phyloP scores from a whole-genome alignment of 768 basidiomycete genomes.

The Termitomyces sp. region DNA sequence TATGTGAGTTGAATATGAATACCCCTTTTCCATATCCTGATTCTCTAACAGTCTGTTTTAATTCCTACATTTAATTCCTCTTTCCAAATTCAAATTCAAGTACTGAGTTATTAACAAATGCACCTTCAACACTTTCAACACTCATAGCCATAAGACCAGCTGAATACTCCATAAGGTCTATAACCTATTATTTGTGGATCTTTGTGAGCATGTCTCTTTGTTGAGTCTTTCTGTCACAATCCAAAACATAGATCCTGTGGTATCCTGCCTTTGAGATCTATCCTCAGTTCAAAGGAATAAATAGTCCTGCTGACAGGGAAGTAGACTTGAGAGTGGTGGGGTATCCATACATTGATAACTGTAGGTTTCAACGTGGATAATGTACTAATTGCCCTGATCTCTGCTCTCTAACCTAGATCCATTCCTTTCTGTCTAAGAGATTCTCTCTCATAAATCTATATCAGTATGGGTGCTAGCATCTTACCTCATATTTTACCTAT shows the following conservation, averaged over 20 bases:
- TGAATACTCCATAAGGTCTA: not conserved
- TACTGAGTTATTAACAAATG: not conserved
- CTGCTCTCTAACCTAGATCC: not conserved
- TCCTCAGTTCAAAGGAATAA: conserved; percentile 15
- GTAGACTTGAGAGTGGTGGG: not conserved
- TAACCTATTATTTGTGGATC: conserved; percentile 2
- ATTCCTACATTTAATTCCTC: too few species aligned
- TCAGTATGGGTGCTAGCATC: not conserved
- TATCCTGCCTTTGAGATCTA: conserved; percentile 35
- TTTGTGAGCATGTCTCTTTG: not conserved
- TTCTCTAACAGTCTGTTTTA: too few species aligned
- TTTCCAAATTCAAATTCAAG: too few species aligned
- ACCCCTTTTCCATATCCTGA: too few species aligned
- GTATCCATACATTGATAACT: conserved; percentile 4
- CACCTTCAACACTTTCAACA: not conserved
- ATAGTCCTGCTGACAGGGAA: not conserved
- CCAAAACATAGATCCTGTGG: conserved; percentile 18
- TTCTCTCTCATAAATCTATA: not conserved
- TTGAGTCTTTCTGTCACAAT: not conserved
- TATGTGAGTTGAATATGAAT: too few species aligned
- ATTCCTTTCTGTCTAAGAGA: not conserved
- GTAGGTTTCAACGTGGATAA: conserved; percentile 1
- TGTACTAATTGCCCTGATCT: not conserved
- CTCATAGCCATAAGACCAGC: not conserved
- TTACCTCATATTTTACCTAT: conserved; percentile 14